Evolutionary conservation across 1,139 yeast genomes (phyloP), one percentile per base, ranked within the genome.

Genomic region (Nakaseomyces bracarensis): DNA sequence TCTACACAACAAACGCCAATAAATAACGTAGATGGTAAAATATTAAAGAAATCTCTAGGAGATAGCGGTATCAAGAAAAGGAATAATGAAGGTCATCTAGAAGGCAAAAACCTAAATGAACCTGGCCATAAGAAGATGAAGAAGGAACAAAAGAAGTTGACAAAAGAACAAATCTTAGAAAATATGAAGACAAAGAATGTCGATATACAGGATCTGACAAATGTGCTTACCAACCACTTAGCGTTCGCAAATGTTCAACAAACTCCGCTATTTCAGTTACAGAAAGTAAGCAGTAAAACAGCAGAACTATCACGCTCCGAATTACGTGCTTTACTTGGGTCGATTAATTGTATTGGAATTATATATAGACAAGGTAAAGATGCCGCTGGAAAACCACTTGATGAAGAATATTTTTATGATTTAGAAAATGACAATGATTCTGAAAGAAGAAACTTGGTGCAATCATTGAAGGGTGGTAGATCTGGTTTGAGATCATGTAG

Each of bases 381-480:
- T 64, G 96, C 97, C 3, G 95, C 96, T 2, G 97, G 97, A 11
- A 85, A 86, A 61, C 86, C 86, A 4, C 69, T 91, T 49, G 96
- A 89, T 51, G 95, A 86, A 57, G 96, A 91, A 61, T 91, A 85
- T 58, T 91, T 86, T 61, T 91, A 91, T 56, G 78, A 82, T 48
- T 80, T 89, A 3, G 96, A 86, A 53, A 73, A 79, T 41, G 98
- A 91, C 61, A 63, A 65, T 27, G 95, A 89, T 58, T 56, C 59
- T 25, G 79, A 77, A 43, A 77, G 98, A 59, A 78, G 77, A 27
- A 64, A 64, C 40, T 66, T 87, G 54, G 95, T 87, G 7, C 75
- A 77, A 41, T 78, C 84, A 43, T 69, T 85, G 44, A 86, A 85
- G 55, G 96, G 95, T 29, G 82, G 81, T 33, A 75, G 82, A 30